Evolutionary conservation across 2,329 filamentous ascomycete species (phyloP).

Genomic region (Zasmidium cellare): DNA sequence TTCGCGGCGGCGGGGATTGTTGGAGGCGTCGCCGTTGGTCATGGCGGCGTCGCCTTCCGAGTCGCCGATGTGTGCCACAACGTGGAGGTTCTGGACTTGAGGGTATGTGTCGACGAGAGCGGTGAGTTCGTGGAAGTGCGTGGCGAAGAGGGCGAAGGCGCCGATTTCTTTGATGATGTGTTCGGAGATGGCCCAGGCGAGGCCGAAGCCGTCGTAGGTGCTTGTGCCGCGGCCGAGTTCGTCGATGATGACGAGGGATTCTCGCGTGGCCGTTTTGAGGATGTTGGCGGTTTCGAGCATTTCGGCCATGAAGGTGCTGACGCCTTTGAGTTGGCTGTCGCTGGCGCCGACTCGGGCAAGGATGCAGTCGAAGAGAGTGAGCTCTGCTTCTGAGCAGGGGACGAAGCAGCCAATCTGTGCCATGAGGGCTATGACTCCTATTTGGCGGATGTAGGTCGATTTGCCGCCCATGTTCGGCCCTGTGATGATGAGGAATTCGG

Average conservation of each 20-base stretch:
- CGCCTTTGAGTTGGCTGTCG: slow-evolving; percentile 95
- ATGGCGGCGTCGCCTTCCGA: slow-evolving; percentile 46
- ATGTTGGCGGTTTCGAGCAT: slow-evolving; percentile 99
- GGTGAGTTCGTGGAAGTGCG: slow-evolving; percentile 97
- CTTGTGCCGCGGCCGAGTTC: slow-evolving; percentile 95
- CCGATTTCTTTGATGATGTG: slow-evolving; percentile 95
- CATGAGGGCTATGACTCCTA: slow-evolving; percentile 95
- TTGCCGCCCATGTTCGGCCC: slow-evolving; percentile 99
- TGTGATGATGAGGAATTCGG: slow-evolving; percentile 93
- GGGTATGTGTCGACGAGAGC: slow-evolving; percentile 83
- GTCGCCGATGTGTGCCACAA: slow-evolving; percentile 84
- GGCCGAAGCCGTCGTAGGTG: slow-evolving; percentile 95
- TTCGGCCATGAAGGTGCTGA: slow-evolving; percentile 99
- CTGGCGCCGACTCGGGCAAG: slow-evolving; percentile 93
- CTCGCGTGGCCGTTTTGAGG: slow-evolving; percentile 90
- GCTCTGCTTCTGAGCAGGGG: slow-evolving; percentile 82
- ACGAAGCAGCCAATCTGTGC: slow-evolving; percentile 97
- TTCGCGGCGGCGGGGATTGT: slow-evolving; percentile 65
- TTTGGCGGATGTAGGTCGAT: slow-evolving; percentile 96
- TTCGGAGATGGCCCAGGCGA: slow-evolving; percentile 99
- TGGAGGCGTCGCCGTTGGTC: slow-evolving; percentile 22
- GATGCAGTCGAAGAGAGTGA: slow-evolving; percentile 96
- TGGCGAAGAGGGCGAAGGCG: slow-evolving; percentile 92
- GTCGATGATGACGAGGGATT: slow-evolving; percentile 97
- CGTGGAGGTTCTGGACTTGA: slow-evolving; percentile 89